Percentiles rank a stretch among this genome's conserved stretches.
These are phyloP conservation scores for Aquilaria agallochum DNA, from an alignment of 441 rosid genomes.

Conservation along the genomic window DNA sequence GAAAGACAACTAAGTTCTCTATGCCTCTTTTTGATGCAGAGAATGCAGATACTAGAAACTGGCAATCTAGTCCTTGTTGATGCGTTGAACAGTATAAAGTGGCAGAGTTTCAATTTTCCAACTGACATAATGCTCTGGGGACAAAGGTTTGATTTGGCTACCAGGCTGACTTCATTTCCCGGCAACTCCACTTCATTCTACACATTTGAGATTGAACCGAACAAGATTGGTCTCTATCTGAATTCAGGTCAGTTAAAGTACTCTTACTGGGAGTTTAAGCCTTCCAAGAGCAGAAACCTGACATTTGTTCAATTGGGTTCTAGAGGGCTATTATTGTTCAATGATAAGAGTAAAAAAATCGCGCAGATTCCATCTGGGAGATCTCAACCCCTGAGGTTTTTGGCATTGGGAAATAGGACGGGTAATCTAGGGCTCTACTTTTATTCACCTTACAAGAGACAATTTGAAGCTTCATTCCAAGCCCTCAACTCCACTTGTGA, in stretches of 20 bases:
- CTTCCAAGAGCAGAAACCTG: conserved; percentile 57
- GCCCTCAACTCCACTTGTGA: conserved; percentile 72
- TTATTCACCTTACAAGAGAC: conserved; percentile 41
- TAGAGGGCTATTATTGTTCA: conserved; percentile 52
- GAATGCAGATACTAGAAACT: conserved; percentile 47
- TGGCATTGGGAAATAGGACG: conserved; percentile 64
- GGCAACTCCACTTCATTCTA: conserved; percentile 49
- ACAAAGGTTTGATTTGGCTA: conserved; percentile 74
- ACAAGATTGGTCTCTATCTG: conserved; percentile 59
- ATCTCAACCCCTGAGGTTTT: conserved; percentile 45
- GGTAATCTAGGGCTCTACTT: conserved; percentile 80
- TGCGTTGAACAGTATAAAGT: conserved; percentile 42
- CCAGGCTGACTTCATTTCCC: conserved; percentile 75
- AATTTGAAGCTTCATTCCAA: conserved; percentile 59
- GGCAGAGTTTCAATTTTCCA: conserved; percentile 98
- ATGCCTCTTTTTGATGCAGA: conserved; percentile 38
- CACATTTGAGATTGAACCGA: conserved; percentile 58
- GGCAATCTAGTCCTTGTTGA: conserved; percentile 79
- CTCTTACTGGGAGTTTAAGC: conserved; percentile 87
- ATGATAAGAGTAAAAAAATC: conserved; percentile 49
- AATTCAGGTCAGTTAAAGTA: conserved; percentile 60
- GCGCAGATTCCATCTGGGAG: conserved; percentile 41
- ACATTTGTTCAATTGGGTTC: conserved; percentile 47
- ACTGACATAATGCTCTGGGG: conserved; percentile 79
- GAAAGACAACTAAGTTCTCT: not conserved